These are phyloP conservation scores for Lentinula novae-zelandiae DNA, from an alignment of 1,284 basidiomycete genomes.

Conservation along the genomic window DNA sequence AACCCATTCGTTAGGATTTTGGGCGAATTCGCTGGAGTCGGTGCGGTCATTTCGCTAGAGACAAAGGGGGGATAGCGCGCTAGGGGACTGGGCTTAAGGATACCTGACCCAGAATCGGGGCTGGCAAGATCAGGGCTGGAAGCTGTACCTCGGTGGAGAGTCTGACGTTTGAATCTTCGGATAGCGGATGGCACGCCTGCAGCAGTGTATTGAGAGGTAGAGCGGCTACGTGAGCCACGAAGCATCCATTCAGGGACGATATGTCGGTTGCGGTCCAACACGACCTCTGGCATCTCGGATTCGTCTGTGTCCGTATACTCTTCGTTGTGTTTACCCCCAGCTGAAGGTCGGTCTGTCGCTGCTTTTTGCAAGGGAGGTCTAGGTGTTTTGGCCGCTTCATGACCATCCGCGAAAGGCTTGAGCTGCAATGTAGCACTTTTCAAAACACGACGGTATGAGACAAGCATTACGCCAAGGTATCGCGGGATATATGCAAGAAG, in stretches of 20 bases:
- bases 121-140: constrained; percentile 61
- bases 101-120: background rate
- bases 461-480: constrained; percentile 97
- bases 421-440: constrained; percentile 31
- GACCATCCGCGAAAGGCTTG: constrained; percentile 19
- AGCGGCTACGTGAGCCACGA: constrained; percentile 38
- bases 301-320: constrained; percentile 53
- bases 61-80: constrained; percentile 33
- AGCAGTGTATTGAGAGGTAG: constrained; percentile 45
- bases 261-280: constrained; percentile 89
- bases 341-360: constrained; percentile 25
- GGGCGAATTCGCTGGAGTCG: constrained; percentile 55
- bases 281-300: constrained; percentile 85
- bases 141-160: constrained; percentile 47
- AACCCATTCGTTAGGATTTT: constrained; percentile 28
- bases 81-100: constrained; percentile 36
- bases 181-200: background rate
- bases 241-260: constrained; percentile 95
- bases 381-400: constrained; percentile 14
- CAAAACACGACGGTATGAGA: constrained; percentile 86
- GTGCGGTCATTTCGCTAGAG: constrained; percentile 37
- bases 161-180: constrained; percentile 29
- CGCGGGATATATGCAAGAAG: constrained; percentile 92
- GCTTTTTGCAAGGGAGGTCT: constrained; percentile 32
- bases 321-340: constrained; percentile 4